phyloP scores from a whole-genome alignment of 176 grass and related monocot genomes.

The Panicum miliaceum region DNA sequence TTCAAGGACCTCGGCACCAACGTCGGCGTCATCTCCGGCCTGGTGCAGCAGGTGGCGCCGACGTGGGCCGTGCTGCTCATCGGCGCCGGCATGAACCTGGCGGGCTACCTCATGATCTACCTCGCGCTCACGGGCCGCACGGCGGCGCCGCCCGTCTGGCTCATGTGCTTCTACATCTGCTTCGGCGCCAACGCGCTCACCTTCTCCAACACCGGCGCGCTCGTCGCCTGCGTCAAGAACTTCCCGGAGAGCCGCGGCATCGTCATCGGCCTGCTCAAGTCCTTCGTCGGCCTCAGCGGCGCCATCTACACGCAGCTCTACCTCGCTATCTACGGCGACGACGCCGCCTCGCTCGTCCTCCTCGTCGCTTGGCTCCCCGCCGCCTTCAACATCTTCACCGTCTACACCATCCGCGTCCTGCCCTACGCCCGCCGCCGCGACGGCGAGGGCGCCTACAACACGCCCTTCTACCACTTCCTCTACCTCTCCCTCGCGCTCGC shows the following conservation, averaged over 20 bases:
- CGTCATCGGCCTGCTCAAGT: constrained; percentile 54
- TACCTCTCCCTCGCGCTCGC: constrained; percentile 51
- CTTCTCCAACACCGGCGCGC: constrained; percentile 69
- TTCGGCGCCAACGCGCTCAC: constrained; percentile 66
- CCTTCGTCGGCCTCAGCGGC: constrained; percentile 81
- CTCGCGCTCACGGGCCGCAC: constrained; percentile 53
- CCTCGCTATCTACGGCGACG: constrained; percentile 65
- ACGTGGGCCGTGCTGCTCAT: constrained; percentile 56
- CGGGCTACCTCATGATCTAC: constrained; percentile 78
- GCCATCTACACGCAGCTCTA: constrained; percentile 92
- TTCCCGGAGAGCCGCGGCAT: constrained; percentile 70
- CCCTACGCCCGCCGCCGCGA: background rate
- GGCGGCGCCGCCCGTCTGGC: constrained; percentile 42
- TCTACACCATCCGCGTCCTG: constrained; percentile 57
- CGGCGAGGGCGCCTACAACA: constrained; percentile 8
- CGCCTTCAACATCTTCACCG: constrained; percentile 57
- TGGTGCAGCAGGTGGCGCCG: constrained; percentile 60
- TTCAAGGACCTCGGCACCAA: constrained; percentile 74
- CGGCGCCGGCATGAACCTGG: constrained; percentile 64
- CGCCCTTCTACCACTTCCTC: constrained; percentile 51
- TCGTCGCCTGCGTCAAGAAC: constrained; percentile 63
- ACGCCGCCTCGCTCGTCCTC: constrained; percentile 49
- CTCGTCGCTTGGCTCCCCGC: constrained; percentile 67
- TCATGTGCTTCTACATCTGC: constrained; percentile 69
- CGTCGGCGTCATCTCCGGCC: constrained; percentile 58